Percentiles rank a stretch among this genome's conserved stretches.
Evolutionary conservation across 352 stramenopile species (phyloP).

Genomic region (Phytophthora nicotianae): DNA sequence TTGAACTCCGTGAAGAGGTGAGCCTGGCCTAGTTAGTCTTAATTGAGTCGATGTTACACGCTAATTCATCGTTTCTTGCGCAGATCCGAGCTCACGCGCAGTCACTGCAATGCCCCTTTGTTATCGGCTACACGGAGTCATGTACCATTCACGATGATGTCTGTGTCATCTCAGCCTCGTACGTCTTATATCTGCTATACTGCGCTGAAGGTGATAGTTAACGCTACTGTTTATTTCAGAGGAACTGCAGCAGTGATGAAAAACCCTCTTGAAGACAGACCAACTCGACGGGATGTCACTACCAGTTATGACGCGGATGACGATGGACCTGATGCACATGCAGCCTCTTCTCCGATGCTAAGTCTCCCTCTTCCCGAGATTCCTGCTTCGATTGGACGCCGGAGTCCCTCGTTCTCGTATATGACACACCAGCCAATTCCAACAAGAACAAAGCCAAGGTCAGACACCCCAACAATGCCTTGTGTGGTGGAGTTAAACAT

Average conservation of each 20-base stretch:
- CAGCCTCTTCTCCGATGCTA: slow-evolving; percentile 43
- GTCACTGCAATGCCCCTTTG: slow-evolving; percentile 95
- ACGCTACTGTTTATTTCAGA: slow-evolving; percentile 27
- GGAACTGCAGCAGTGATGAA: slow-evolving; percentile 83
- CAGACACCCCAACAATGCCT: neutral
- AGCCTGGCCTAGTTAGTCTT: no score
- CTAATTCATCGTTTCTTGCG: neutral
- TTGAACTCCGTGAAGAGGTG: slow-evolving; percentile 95
- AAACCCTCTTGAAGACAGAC: slow-evolving; percentile 57
- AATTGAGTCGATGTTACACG: no score
- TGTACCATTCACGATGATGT: slow-evolving; percentile 98
- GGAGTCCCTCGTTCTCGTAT: slow-evolving; percentile 57
- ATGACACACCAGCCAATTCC: slow-evolving; percentile 26
- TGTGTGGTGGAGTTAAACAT: neutral
- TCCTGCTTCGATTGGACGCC: slow-evolving; percentile 39
- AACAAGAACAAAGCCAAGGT: slow-evolving; percentile 41
- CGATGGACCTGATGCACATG: slow-evolving; percentile 37
- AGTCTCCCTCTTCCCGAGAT: slow-evolving; percentile 39
- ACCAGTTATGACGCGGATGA: slow-evolving; percentile 52
- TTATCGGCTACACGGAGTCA: slow-evolving; percentile 97
- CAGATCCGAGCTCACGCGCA: slow-evolving; percentile 95
- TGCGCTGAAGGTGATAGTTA: neutral
- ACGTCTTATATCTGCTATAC: slow-evolving; percentile 21
- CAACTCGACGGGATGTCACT: slow-evolving; percentile 35
- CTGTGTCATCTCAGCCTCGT: slow-evolving; percentile 96